Conservation (phyloP, 225 moss, liverwort and hornwort species). For the Straminergon stramineum region DNA sequence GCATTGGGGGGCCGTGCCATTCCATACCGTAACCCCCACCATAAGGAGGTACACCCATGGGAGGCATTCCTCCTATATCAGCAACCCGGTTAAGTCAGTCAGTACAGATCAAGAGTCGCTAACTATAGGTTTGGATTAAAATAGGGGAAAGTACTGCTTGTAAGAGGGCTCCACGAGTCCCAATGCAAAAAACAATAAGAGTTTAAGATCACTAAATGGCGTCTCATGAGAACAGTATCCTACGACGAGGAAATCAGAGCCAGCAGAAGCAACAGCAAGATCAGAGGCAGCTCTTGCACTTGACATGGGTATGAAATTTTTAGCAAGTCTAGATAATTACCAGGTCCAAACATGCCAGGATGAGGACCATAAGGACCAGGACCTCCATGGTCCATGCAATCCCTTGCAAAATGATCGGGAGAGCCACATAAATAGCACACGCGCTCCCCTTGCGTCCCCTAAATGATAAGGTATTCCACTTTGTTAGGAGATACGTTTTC, state of each 20-base stretch:
- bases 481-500: neutral
- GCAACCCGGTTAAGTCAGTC: neutral
- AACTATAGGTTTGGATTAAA: neutral
- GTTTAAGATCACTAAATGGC: neutral
- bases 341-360: constrained; percentile 89
- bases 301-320: neutral
- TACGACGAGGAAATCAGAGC: neutral
- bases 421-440: constrained; percentile 93
- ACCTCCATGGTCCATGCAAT: constrained; percentile 78
- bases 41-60: constrained; percentile 60
- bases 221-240: neutral
- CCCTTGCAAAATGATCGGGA: constrained; percentile 93
- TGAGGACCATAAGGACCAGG: constrained; percentile 61
- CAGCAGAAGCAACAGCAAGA: neutral
- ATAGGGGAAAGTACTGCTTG: neutral
- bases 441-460: constrained; percentile 75
- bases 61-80: constrained; percentile 38
- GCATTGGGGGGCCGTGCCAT: constrained; percentile 89
- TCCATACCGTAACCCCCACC: constrained; percentile 84
- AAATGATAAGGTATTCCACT: neutral
- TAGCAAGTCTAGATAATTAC: constrained; percentile 17
- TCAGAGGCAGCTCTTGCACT: neutral
- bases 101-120: neutral
- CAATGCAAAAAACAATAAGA: neutral
- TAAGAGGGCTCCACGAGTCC: neutral